Base-by-base conservation (phyloP, 768 basidiomycete genomes). In the Mycena capillaripes region DNA sequence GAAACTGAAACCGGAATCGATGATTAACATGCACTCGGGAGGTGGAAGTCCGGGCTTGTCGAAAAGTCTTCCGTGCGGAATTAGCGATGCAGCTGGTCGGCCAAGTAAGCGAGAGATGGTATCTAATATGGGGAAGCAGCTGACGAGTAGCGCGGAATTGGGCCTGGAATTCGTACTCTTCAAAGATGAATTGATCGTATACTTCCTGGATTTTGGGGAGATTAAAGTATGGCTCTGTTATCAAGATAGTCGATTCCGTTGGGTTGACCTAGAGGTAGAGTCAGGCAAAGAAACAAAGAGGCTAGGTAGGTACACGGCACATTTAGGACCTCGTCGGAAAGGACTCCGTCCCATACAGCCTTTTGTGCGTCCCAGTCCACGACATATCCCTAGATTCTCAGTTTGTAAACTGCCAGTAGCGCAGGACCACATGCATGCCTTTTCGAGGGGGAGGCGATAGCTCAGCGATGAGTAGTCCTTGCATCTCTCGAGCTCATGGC, bases 331-430 rank as follows among this genome's bases (percentile, higher is more conserved):
- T 92, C 87, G 50, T 88, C 87, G 25, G 93, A 93, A 81, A 98
- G 96, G 27, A 97, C 77, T 14, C 93, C 91, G 74, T 98, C 97
- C 97, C 97, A 98, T 7, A 99, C 87, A 21, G 93, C 93, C 81
- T 97, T 97, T 81, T 99, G 91, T 3, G 93, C 93, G 74, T 98
- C 97, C 97, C 97, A 99, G 78, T 97, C 96, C 32, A 95, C 92
- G 19, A 97, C 85, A 81, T 93, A 95, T 30, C 97, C 97, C 97
- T 98, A 80, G 52, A 74, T 66, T 38, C 63, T 76, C 7, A 10
- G 7, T 72, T 61, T 72, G 72, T 69, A 74, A 74, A 52, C 65
- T 64, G 52, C 56, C 25, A 58, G 19, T 56, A 42, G 27, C 68
- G 71, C 61, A 58, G 46, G 70, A 65, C 66, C 38, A 29, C 70